A percentile compares a stretch with the other conserved stretches of the same genome.
phyloP scores from a whole-genome alignment of 495 filamentous ascomycete species.

The Usnea hakonensis region DNA sequence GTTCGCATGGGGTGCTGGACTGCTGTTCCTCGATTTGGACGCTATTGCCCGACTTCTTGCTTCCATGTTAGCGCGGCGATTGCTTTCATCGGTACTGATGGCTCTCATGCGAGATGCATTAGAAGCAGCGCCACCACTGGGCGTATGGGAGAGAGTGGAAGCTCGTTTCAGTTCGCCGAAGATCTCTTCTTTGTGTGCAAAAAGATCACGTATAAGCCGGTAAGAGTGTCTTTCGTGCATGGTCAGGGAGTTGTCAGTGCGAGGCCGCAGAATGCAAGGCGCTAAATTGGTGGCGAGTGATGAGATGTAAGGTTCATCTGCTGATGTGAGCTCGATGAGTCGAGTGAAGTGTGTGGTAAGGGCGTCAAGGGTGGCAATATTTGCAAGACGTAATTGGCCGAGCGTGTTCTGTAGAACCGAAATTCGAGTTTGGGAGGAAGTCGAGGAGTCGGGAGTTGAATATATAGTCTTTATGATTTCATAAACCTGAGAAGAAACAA shows the following conservation, averaged over 20 bases:
- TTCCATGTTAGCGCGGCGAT: constrained; percentile 87
- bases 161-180: constrained; percentile 95
- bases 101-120: constrained; percentile 58
- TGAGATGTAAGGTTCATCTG: constrained; percentile 78
- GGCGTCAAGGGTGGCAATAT: constrained; percentile 96
- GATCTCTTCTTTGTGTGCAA: constrained; percentile 87
- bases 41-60: constrained; percentile 80
- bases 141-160: constrained; percentile 54
- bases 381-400: constrained; percentile 87
- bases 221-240: constrained; percentile 93
- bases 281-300: constrained; percentile 71
- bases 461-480: constrained; percentile 99
- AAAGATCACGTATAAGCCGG: constrained; percentile 86
- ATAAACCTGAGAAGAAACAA: constrained; percentile 97
- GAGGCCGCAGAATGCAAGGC: constrained; percentile 81
- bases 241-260: constrained; percentile 75
- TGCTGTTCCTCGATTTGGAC: constrained; percentile 62
- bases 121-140: constrained; percentile 38
- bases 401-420: constrained; percentile 93
- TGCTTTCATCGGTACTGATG: constrained; percentile 93
- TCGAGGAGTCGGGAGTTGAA: constrained; percentile 38
- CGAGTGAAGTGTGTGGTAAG: constrained; percentile 97
- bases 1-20: constrained; percentile 54
- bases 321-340: constrained; percentile 91
- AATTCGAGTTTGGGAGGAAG: constrained; percentile 72